Percentiles rank a stretch among this genome's conserved stretches.
Conservation (phyloP, 2,329 filamentous ascomycete species). For the Cladosporium sp. region DNA sequence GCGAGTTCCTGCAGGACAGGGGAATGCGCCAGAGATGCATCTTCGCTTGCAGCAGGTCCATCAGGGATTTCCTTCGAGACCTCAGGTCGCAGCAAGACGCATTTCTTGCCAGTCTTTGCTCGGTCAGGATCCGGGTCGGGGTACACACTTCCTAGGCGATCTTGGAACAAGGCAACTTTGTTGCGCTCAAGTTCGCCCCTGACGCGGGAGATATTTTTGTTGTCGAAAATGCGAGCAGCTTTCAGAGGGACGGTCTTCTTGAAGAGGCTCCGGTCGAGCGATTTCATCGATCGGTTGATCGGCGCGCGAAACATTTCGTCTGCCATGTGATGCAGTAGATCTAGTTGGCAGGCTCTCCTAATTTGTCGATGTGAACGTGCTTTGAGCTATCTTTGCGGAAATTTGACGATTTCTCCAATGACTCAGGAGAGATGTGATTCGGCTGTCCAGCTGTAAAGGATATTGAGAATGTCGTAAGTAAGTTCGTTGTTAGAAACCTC, state of each 20-base stretch:
- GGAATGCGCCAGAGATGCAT: constrained; percentile 67
- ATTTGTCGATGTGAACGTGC: constrained; percentile 6
- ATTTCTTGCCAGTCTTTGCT: constrained; percentile 50
- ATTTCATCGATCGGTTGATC: constrained; percentile 73
- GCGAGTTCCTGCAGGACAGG: constrained; percentile 67
- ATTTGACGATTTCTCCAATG: constrained; percentile 14
- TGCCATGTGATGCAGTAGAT: constrained; percentile 25
- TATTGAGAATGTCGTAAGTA: not conserved
- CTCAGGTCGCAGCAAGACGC: constrained; percentile 48
- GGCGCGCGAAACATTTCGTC: constrained; percentile 72
- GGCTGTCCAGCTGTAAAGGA: not conserved
- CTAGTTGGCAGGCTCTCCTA: not conserved
- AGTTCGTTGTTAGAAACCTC: not conserved
- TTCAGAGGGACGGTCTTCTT: constrained; percentile 72
- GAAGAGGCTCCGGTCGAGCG: constrained; percentile 83
- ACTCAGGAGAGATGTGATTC: constrained; percentile 3
- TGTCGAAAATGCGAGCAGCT: constrained; percentile 75
- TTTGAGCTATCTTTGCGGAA: constrained; percentile 22
- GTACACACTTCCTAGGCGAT: constrained; percentile 64
- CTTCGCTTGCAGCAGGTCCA: constrained; percentile 35
- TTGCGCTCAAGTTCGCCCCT: constrained; percentile 65
- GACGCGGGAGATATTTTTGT: constrained; percentile 71
- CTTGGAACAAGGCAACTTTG: constrained; percentile 64
- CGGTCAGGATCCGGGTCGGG: constrained; percentile 59
- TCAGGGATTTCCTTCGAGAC: constrained; percentile 39